phyloP scores from a whole-genome alignment of 2,329 filamentous ascomycete genomes.

The Diaporthe amygdali region DNA sequence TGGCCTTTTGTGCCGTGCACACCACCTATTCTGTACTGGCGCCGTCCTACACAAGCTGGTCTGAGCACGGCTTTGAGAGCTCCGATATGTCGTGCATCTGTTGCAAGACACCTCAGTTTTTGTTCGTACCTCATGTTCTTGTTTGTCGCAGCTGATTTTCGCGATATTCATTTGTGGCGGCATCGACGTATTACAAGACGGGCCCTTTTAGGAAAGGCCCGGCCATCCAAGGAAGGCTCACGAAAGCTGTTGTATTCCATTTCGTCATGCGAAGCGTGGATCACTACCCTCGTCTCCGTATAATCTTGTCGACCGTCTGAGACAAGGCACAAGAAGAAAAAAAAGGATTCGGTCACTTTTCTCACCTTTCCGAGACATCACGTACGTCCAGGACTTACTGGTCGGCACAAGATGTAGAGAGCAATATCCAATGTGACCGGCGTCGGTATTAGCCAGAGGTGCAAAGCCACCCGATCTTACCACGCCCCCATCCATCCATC shows the following conservation, averaged over 20 bases:
- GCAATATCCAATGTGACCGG: not conserved
- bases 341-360: not conserved
- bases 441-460: conserved; percentile 19
- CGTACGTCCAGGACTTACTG: not conserved
- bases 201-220: conserved; percentile 7
- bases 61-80: conserved; percentile 14
- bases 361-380: conserved; percentile 7
- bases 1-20: not conserved
- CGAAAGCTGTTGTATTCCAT: not conserved
- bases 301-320: not conserved
- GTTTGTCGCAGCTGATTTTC: not conserved
- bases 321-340: not conserved
- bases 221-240: not conserved
- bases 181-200: conserved; percentile 11
- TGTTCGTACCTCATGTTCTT: too few species aligned
- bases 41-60: conserved; percentile 5
- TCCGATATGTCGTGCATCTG: conserved; percentile 16
- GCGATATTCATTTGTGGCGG: not conserved
- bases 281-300: not conserved
- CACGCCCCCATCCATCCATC: conserved; percentile 5
- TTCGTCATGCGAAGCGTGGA: not conserved
- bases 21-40: not conserved
- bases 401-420: not conserved
- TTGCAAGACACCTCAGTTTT: not conserved
- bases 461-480: conserved; percentile 1